phyloP scores from a whole-genome alignment of 2,329 filamentous ascomycete genomes.

The Apiospora phragmitis region DNA sequence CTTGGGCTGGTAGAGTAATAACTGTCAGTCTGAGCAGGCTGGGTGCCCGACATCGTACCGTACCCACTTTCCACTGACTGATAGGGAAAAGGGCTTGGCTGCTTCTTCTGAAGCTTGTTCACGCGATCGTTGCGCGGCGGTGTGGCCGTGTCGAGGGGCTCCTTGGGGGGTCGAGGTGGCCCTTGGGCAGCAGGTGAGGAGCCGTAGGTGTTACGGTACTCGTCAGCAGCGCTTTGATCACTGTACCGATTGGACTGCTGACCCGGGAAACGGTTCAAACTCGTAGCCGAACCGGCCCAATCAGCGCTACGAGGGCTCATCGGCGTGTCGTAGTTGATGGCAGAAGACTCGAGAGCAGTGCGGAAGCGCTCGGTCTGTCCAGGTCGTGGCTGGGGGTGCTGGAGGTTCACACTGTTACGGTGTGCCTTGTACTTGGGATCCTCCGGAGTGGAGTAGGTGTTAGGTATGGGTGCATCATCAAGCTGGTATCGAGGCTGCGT shows the following conservation, averaged over 20 bases:
- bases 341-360: constrained; percentile 71
- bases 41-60: constrained; percentile 46
- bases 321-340: constrained; percentile 64
- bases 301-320: constrained; percentile 62
- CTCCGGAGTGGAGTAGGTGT: constrained; percentile 57
- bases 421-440: constrained; percentile 83
- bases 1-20: constrained; percentile 53
- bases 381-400: constrained; percentile 76
- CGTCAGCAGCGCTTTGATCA: constrained; percentile 45
- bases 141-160: constrained; percentile 52
- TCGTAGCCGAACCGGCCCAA: constrained; percentile 63
- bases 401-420: constrained; percentile 76
- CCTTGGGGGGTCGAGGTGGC: constrained; percentile 63
- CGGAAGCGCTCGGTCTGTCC: constrained; percentile 75
- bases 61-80: constrained; percentile 57
- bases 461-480: constrained; percentile 46
- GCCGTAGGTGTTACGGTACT: constrained; percentile 34
- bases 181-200: constrained; percentile 44
- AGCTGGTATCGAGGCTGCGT: constrained; percentile 24
- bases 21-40: constrained; percentile 37
- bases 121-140: constrained; percentile 49
- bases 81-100: constrained; percentile 54
- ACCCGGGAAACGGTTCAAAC: constrained; percentile 53
- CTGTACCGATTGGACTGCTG: constrained; percentile 50
- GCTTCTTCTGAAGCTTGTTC: constrained; percentile 50